These are phyloP conservation scores for Penicillium sclerotiorum DNA, from an alignment of 2,329 filamentous ascomycete species.

Conservation along the genomic window DNA sequence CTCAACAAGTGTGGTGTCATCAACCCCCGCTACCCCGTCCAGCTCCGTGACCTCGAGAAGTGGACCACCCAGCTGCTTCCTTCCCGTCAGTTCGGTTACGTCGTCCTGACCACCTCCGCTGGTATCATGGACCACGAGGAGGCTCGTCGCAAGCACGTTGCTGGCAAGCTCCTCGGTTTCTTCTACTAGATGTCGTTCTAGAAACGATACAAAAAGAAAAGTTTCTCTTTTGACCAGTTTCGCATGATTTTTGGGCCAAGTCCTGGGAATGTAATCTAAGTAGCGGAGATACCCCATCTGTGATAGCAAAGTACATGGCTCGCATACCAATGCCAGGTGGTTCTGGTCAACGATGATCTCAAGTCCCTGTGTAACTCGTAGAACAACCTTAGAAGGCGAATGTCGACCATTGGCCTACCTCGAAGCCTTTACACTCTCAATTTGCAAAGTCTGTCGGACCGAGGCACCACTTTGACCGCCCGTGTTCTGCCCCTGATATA, in stretches of 20 bases:
- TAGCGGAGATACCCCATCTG: constrained; percentile 25
- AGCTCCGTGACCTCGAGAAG: constrained; percentile 97
- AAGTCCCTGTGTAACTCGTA: not conserved
- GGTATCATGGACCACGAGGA: constrained; percentile 99
- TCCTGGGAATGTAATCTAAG: constrained; percentile 30
- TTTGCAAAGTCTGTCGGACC: constrained; percentile 6
- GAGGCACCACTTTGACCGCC: constrained; percentile 21
- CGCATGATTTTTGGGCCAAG: constrained; percentile 25
- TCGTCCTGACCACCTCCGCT: constrained; percentile 97
- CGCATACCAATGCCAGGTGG: constrained; percentile 23
- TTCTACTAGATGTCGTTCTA: constrained; percentile 74
- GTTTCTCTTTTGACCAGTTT: constrained; percentile 31
- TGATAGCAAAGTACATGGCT: constrained; percentile 29
- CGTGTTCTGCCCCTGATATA: constrained; percentile 5
- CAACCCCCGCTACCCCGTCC: constrained; percentile 98
- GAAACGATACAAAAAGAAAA: constrained; percentile 30
- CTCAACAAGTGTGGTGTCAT: constrained; percentile 99
- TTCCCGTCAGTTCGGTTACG: constrained; percentile 99
- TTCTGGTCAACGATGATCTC: constrained; percentile 21
- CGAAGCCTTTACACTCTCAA: not conserved
- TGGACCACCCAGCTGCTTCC: constrained; percentile 99
- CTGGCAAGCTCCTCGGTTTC: constrained; percentile 99
- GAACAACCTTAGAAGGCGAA: not conserved
- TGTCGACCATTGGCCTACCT: not conserved
- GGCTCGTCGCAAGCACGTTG: constrained; percentile 97